Evolutionary conservation across 345 rosid species (phyloP).

Genomic region (Microthlaspi erraticum): DNA sequence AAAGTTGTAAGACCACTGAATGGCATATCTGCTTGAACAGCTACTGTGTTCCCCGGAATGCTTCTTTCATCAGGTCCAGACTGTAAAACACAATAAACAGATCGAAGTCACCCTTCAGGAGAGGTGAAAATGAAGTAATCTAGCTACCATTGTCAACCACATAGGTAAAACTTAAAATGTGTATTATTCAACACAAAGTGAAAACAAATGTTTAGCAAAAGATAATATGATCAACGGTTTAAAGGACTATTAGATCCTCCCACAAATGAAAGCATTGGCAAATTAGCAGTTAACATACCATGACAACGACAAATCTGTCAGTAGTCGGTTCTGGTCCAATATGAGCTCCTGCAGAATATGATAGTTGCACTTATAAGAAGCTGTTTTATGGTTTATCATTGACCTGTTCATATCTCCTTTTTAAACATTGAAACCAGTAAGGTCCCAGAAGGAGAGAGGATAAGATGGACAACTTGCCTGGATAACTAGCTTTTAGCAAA

Average conservation of each 20-base stretch:
- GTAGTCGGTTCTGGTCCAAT: conserved; percentile 99
- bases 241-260: background rate
- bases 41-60: conserved; percentile 92
- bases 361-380: conserved; percentile 11
- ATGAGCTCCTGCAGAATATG: conserved; percentile 79
- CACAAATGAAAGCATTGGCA: conserved; percentile 11
- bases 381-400: conserved; percentile 1
- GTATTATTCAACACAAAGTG: background rate
- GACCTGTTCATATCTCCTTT: background rate
- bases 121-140: conserved; percentile 21
- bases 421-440: background rate
- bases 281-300: conserved; percentile 57
- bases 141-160: conserved; percentile 20
- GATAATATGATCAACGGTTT: background rate
- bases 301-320: conserved; percentile 96
- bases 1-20: conserved; percentile 87
- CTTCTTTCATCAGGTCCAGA: conserved; percentile 97
- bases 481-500: conserved; percentile 80
- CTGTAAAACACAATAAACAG: conserved; percentile 48
- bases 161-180: background rate
- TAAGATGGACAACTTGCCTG: conserved; percentile 56
- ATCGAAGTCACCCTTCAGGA: conserved; percentile 11
- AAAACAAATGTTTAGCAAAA: background rate
- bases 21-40: conserved; percentile 98
- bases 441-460: conserved; percentile 11